These are phyloP conservation scores for Chrysophaeum taylorii DNA, from an alignment of 352 stramenopile genomes.

Conservation along the genomic window DNA sequence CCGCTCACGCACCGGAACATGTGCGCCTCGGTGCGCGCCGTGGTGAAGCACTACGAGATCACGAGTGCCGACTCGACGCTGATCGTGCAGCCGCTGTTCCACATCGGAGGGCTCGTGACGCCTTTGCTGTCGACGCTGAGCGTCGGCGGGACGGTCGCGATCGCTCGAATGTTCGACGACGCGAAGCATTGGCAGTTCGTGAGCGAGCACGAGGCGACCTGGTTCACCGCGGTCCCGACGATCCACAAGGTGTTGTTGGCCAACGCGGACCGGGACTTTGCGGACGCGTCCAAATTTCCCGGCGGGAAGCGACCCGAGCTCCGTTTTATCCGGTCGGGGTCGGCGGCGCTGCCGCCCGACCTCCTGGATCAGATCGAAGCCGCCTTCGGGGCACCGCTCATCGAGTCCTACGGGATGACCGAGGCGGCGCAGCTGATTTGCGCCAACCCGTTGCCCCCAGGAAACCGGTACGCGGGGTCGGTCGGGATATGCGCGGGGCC, in stretches of 20 bases:
- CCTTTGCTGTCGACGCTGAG: constrained; percentile 3
- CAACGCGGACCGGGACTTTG: neutral
- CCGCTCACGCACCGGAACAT: neutral
- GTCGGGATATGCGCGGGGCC: neutral
- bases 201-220: neutral
- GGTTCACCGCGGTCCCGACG: constrained; percentile 14
- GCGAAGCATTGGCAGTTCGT: neutral
- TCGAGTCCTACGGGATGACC: constrained; percentile 16
- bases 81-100: constrained; percentile 16
- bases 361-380: neutral
- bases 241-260: neutral
- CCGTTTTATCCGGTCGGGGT: neutral
- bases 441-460: neutral
- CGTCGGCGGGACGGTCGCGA: neutral
- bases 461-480: neutral
- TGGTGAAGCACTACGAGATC: neutral
- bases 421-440: neutral
- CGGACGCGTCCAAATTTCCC: neutral
- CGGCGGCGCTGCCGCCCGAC: neutral
- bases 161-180: neutral
- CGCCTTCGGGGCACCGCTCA: neutral
- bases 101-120: constrained; percentile 12
- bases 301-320: neutral
- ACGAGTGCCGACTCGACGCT: neutral
- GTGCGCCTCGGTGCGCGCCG: neutral